Base-by-base conservation (phyloP, 257 asterid species). In the Mentha longifolia region DNA sequence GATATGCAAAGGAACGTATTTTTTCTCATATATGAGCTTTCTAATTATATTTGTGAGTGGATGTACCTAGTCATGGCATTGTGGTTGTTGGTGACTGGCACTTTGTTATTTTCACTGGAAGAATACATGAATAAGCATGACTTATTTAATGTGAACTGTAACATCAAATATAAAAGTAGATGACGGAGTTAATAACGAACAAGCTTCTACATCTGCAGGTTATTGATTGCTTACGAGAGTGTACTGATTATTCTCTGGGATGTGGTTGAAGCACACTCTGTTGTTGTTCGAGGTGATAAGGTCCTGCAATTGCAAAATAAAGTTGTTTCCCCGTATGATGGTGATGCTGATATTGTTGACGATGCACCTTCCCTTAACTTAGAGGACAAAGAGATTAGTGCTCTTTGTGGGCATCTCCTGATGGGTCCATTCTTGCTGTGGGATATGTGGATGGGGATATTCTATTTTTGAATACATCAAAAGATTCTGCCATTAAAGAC, bases 391-490 rank as follows among this genome's bases (percentile, higher is more conserved):
- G 97, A 88, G 82, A 92, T 90, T 70, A 88, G 85, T 62, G 87
- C 98, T 71, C 85, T 92, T 84, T 92, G 97, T 79, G 97, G 97
- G 96, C 86, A 61, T 90, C 96, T 71, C 45, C 76, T 61, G 95
- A 87, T 81, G 98, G 96, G 66, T 84, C 93, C 56, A 72, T 87
- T 81, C 91, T 90, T 73, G 95, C 96, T 60, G 92, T 79, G 68
- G 98, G 98, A 73, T 88, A 92, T 75, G 79, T 85, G 50, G 96
- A 92, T 63, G 98, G 98, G 45, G 97, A 92, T 83, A 90, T 92
- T 78, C 69, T 92, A 47, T 84, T 92, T 65, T 92, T 95, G 98
- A 83, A 85, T 79, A 84, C 77, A 70, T 80, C 89, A 75, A 76
- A 72, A 45, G 77, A 77, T 55, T 71, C 83, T 59, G n/a, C n/a